Evolutionary conservation across 1,284 basidiomycete species (phyloP), one percentile per base, ranked within the genome.

Genomic region (Cutaneotrichosporon sp.): DNA sequence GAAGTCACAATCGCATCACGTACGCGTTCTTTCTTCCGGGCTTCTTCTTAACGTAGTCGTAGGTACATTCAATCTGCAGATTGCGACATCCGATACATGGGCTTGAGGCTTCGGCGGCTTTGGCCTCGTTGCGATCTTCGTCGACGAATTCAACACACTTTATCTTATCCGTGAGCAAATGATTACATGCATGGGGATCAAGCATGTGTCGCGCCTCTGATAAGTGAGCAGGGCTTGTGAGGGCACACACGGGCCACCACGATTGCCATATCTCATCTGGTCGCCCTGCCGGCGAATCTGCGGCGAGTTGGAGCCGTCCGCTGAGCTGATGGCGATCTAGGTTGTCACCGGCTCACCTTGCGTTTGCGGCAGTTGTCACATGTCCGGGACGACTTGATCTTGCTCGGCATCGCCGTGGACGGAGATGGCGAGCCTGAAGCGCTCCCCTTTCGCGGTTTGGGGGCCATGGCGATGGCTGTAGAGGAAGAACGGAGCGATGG

Each of bases 1-100:
- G n/a, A n/a, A n/a, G n/a, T n/a, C n/a, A n/a, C n/a, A n/a, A n/a
- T n/a, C 7, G 14, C n/a, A 19, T 17, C 6, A 63, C 69, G 51
- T 49, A 71, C 69, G 63, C 61, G 47, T 70, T 71, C 59, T 72
- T 72, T 51, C 72, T 51, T 12, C 72, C 72, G 7, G 72, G 71
- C 59, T 70, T 70, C 55, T 71, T 70, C 54, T 64, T 65, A 7
- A 74, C 62, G 49, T 75, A 71, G 39, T 67, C 62, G 48, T 65
- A 64, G 3, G 64, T 71, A 51, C 73, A 75, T 7, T 62, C 62
- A 17, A 74, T 54, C 20, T 59, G 59, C 16, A 75, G 56, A 46
- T 67, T 72, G 12, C 51, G 41, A 51, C 73, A 74, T 3, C 71
- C 71, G 26, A 66, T 57, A 42, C 73, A 75, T 3, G 64, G 53